These are phyloP conservation scores for Acanthochlamys bracteata DNA, from an alignment of 106 monocot genomes.

Conservation along the genomic window DNA sequence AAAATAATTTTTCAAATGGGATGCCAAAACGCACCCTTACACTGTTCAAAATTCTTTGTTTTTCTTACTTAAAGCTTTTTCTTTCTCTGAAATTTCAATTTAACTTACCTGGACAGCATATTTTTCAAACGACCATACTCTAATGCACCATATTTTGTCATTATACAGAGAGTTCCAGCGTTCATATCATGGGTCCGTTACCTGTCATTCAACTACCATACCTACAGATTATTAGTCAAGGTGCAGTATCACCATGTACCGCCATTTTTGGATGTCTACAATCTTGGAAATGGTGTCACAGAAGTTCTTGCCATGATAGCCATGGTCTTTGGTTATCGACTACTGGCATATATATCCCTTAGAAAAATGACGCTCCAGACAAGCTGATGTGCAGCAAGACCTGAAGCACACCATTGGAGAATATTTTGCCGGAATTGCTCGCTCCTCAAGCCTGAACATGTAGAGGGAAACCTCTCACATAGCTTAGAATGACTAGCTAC, in stretches of 20 bases:
- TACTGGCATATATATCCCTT: constrained; percentile 63
- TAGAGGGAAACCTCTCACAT: background rate
- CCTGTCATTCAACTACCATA: constrained; percentile 85
- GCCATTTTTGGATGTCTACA: constrained; percentile 15
- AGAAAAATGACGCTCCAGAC: constrained; percentile 16
- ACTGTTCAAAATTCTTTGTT: too few species aligned
- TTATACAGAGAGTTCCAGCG: constrained; percentile 65
- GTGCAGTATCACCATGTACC: constrained; percentile 71
- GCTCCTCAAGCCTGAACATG: background rate
- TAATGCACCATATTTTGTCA: background rate
- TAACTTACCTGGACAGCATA: too few species aligned
- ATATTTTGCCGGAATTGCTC: constrained; percentile 7
- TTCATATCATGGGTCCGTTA: constrained; percentile 85
- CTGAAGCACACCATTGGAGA: background rate
- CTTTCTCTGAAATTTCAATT: too few species aligned
- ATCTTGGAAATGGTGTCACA: constrained; percentile 36
- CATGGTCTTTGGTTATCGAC: constrained; percentile 68
- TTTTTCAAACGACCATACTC: background rate
- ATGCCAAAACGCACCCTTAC: too few species aligned
- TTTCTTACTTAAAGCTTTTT: too few species aligned
- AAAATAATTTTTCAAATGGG: too few species aligned
- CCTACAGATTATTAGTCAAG: constrained; percentile 75
- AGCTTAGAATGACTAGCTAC: background rate
- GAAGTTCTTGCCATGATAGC: constrained; percentile 50
- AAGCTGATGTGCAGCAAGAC: background rate